Evolutionary conservation across 2,329 filamentous ascomycete genomes (phyloP).

Genomic region (Didymella sp.): DNA sequence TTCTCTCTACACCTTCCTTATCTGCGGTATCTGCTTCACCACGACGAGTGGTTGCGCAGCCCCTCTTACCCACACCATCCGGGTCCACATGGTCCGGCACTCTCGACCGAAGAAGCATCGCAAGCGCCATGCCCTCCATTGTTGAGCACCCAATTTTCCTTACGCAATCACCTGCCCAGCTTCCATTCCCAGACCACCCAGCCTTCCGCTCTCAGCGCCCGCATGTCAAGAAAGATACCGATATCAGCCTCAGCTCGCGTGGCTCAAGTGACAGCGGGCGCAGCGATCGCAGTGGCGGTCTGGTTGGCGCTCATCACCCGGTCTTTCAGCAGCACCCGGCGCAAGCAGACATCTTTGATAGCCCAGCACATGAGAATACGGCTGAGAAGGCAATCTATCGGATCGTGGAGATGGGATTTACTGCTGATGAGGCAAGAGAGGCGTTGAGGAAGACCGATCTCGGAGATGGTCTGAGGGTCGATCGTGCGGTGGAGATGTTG

Average conservation of each 20-base stretch:
- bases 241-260: slow-evolving; percentile 7
- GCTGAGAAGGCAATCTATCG: slow-evolving; percentile 63
- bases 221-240: neutral
- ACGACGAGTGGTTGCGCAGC: slow-evolving; percentile 36
- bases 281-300: slow-evolving; percentile 5
- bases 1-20: slow-evolving; percentile 42
- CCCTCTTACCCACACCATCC: slow-evolving; percentile 42
- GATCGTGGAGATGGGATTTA: slow-evolving; percentile 68
- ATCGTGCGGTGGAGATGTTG: slow-evolving; percentile 64
- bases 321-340: slow-evolving; percentile 42
- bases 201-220: slow-evolving; percentile 9
- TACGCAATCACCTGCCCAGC: slow-evolving; percentile 10
- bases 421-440: slow-evolving; percentile 61
- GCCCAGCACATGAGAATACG: slow-evolving; percentile 56
- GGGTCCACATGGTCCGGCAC: slow-evolving; percentile 37
- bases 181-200: slow-evolving; percentile 24
- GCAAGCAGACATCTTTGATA: slow-evolving; percentile 41
- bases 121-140: slow-evolving; percentile 43
- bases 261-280: slow-evolving; percentile 8
- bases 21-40: slow-evolving; percentile 38
- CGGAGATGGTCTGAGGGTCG: slow-evolving; percentile 64
- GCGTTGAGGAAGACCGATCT: slow-evolving; percentile 66
- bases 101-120: slow-evolving; percentile 34
- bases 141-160: slow-evolving; percentile 32
- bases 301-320: slow-evolving; percentile 16